Base-by-base conservation (phyloP, 495 filamentous ascomycete genomes). In the Hyaloscypha bicolor region DNA sequence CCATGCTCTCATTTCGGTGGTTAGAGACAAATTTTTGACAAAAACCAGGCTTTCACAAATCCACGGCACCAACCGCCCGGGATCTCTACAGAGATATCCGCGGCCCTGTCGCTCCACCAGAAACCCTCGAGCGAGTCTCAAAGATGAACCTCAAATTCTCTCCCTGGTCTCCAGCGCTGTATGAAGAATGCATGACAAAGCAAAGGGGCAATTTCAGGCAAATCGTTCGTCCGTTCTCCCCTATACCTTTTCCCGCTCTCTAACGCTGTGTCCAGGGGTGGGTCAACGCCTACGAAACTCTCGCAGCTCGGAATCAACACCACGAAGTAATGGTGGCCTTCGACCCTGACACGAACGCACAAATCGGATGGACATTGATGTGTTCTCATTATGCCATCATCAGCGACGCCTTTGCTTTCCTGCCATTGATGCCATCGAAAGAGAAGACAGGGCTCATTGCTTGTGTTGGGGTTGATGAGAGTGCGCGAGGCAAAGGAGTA, bases 311-410 rank as follows among this genome's bases (percentile, higher is more conserved):
- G 2, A 63, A 78, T 22, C 75, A 80, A 72, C 81, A 82, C 0
- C 71, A 75, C 16, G 78, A 78, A 56, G 76, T 84, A 32, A 82
- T 85, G 80, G 72, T 74, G 2, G 83, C 80, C 2, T 82, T 80
- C 59, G 76, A 81, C 32, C 61, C 66, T 0, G 69, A 74, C 0
- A 42, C 76, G 6, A 78, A 78, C 0, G 73, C 73, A 12, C 83
- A 85, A 59, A 76, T 82, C 2, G 83, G 78, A 19, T 85, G 83
- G 83, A 82, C 82, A 1, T 58, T 85, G 33, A 84, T 84, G 82
- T 76, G 82, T 4, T 68, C 73, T 12, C 80, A 77, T 0, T 59
- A 69, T 2, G 76, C 73, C 9, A 31, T 74, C 2, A 60, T 83
- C 6, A 73, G 77, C 30, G 12, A 74, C n/a, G 64, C 71, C 22